Base-by-base conservation (phyloP, 2,329 filamentous ascomycete species). In the Paecilomyces variotii region DNA sequence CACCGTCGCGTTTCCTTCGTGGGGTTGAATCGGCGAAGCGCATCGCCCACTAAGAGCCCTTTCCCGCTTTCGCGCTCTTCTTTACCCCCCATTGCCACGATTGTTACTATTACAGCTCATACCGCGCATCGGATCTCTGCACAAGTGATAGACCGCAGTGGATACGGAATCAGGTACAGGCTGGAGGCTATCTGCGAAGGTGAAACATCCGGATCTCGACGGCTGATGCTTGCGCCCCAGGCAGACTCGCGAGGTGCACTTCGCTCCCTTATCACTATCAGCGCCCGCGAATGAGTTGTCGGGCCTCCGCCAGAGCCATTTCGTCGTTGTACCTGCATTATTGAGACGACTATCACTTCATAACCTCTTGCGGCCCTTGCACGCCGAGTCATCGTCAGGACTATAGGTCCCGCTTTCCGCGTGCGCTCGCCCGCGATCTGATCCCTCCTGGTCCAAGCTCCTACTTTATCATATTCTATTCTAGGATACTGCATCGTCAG, bases 221-320 rank as follows among this genome's bases (percentile, higher is more conserved):
- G 55, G 35, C 45, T 50, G 55, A 56, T 56, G 55, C 39, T 56
- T 54, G 53, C 53, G 53, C 28, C 53, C 35, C 39, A 50, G 54
- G 54, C 28, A n/a, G 26, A 52, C 50, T 55, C 45, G 60, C 60
- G 60, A 60, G 60, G 60, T 56, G 27, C 57, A 56, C 39, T 62
- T 51, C 27, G 53, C 11, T 54, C 39, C 54, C 32, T 53, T 53
- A 45, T 24, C 35, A 7, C 54, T 35, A 53, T 19, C 25, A 19
- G 28, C 35, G 25, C n/a, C 39, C 26, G 34, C 50, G 50, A 52
- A 52, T 28, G 25, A 52, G 50, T 26, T 26, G 25, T 52, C 50
- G 50, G n/a, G 12, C 50, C 19, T 52, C 50, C 27, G 27, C 27
- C 50, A n/a, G 5, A 14, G 25, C 25, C 50, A 52, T 12, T 27